phyloP scores from a whole-genome alignment of 2,329 filamentous ascomycete species.

The Nothomitra cinnamomea region DNA sequence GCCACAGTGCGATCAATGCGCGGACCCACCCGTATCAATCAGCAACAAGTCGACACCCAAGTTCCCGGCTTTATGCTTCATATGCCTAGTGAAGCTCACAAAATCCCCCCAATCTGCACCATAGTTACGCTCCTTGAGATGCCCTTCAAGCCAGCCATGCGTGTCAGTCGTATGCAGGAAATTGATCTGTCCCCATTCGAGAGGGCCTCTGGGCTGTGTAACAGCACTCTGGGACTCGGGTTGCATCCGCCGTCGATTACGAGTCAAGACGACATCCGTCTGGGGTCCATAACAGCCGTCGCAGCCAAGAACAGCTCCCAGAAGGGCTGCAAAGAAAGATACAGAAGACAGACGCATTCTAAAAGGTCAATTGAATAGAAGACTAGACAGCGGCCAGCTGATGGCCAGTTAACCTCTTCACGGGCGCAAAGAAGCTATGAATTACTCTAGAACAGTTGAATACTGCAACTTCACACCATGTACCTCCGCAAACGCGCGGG shows the following conservation, averaged over 20 bases:
- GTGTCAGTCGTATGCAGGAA: conserved; percentile 95
- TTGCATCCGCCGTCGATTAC: conserved; percentile 27
- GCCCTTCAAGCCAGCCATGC: conserved; percentile 89
- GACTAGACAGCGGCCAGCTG: not conserved
- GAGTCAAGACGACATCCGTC: conserved; percentile 23
- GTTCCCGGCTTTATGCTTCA: conserved; percentile 62
- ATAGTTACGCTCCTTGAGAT: conserved; percentile 82
- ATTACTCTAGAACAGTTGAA: no score
- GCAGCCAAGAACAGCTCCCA: conserved; percentile 14
- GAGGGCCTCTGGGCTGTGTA: conserved; percentile 20
- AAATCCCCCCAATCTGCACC: conserved; percentile 98
- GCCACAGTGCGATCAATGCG: conserved; percentile 14
- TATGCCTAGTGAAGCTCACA: conserved; percentile 73
- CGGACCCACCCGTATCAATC: conserved; percentile 61
- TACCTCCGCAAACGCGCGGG: no score
- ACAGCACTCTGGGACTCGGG: conserved; percentile 26
- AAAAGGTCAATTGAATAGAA: not conserved
- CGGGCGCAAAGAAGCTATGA: no score
- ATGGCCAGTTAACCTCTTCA: not conserved
- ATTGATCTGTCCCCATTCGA: conserved; percentile 79
- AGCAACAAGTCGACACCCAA: conserved; percentile 69
- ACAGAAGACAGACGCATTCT: not conserved
- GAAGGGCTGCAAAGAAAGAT: not conserved
- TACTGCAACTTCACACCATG: no score
- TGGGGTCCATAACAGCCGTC: conserved; percentile 25